Evolutionary conservation across 1,284 basidiomycete genomes (phyloP).

Genomic region (Trametes versicolor): DNA sequence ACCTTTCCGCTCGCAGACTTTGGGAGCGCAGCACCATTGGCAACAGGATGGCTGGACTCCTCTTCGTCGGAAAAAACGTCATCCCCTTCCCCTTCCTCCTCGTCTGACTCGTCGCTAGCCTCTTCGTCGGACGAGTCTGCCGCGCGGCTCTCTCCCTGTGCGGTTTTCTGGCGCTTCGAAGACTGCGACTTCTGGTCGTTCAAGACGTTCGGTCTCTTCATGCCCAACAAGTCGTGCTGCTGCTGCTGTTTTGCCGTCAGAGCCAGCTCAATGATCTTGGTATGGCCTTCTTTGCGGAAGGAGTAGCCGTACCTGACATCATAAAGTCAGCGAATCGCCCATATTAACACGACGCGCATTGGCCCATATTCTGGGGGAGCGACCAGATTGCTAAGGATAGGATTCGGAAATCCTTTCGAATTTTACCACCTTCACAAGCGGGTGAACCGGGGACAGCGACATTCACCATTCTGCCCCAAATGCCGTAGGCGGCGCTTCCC

Average conservation of each 20-base stretch:
- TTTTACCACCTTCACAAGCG: no score
- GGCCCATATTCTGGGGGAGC: no score
- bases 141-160: conserved; percentile 13
- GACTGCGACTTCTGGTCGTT: conserved; percentile 51
- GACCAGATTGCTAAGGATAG: no score
- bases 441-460: no score
- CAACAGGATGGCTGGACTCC: conserved; percentile 47
- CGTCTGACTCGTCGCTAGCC: conserved; percentile 53
- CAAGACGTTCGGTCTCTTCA: conserved; percentile 79
- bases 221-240: conserved; percentile 62
- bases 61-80: conserved; percentile 59
- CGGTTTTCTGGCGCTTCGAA: conserved; percentile 26
- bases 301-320: conserved; percentile 80
- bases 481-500: no score
- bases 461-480: no score
- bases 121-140: conserved; percentile 57
- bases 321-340: neutral
- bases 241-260: conserved; percentile 84
- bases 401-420: no score
- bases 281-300: conserved; percentile 93
- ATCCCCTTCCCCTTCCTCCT: conserved; percentile 48
- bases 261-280: conserved; percentile 96
- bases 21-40: conserved; percentile 52
- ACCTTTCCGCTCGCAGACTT: conserved; percentile 81
- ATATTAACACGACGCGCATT: no score